phyloP scores from a whole-genome alignment of 305 asterid species.

The Fraxinus angustifolia region DNA sequence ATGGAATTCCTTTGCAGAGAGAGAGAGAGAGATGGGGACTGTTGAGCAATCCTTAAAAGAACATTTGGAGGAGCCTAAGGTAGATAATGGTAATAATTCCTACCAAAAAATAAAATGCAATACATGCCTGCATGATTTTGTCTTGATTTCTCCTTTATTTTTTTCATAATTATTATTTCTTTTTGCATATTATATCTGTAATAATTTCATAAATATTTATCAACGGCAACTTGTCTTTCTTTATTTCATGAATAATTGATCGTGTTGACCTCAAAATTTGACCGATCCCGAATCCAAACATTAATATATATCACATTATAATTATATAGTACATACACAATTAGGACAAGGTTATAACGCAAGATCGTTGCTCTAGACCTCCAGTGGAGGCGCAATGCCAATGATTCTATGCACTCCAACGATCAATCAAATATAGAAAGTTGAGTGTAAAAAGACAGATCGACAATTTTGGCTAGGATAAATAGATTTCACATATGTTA shows the following conservation, averaged over 20 bases:
- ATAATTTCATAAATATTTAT: not conserved
- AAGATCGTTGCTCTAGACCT: not conserved
- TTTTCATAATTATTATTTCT: not conserved
- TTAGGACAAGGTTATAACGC: not conserved
- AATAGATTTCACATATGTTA: not conserved
- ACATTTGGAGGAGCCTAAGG: constrained; percentile 34
- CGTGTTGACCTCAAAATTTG: not conserved
- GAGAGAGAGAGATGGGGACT: constrained; percentile 16
- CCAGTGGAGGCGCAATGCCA: not conserved
- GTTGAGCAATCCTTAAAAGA: constrained; percentile 39
- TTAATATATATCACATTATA: too few relatives aligned
- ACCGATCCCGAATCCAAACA: too few relatives aligned
- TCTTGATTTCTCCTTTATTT: not conserved
- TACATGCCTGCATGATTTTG: not conserved
- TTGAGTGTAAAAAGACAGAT: not conserved
- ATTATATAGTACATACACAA: not conserved
- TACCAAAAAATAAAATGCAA: not conserved
- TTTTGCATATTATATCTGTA: not conserved
- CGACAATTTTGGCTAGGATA: not conserved
- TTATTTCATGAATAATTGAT: not conserved
- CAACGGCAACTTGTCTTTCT: not conserved
- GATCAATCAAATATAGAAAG: not conserved
- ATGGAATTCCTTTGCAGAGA: constrained; percentile 34
- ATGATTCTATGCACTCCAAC: not conserved
- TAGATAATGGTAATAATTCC: constrained; percentile 28